A percentile compares a stretch with the other conserved stretches of the same genome.
Conservation (phyloP, 2,329 filamentous ascomycete genomes). For the Xylaria sp. region DNA sequence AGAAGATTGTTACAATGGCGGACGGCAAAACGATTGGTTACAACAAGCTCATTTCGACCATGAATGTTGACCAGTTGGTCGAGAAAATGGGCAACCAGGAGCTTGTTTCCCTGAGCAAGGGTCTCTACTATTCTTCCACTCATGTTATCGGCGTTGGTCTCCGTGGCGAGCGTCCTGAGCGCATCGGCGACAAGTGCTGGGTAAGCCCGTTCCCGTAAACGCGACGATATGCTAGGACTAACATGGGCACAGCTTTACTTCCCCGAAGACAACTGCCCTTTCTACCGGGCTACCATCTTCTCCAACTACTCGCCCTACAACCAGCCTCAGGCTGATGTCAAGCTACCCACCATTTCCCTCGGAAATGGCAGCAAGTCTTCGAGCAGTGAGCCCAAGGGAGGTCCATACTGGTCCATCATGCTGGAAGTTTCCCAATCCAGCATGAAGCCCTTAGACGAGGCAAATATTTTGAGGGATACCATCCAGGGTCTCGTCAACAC, state of each 20-base stretch:
- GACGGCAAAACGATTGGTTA: constrained; percentile 92
- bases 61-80: constrained; percentile 90
- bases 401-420: constrained; percentile 99
- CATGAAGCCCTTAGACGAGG: constrained; percentile 91
- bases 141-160: constrained; percentile 97
- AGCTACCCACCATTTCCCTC: constrained; percentile 86
- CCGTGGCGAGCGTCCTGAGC: constrained; percentile 88
- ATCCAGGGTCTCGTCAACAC: constrained; percentile 99
- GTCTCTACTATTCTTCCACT: constrained; percentile 94
- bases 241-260: constrained; percentile 79
- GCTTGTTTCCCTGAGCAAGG: constrained; percentile 84
- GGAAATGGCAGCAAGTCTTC: constrained; percentile 85
- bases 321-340: constrained; percentile 83
- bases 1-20: constrained; percentile 82
- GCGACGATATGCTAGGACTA: constrained; percentile 16
- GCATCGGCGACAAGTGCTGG: constrained; percentile 99
- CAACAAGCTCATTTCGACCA: constrained; percentile 92
- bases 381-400: constrained; percentile 78
- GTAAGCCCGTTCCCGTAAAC: constrained; percentile 56
- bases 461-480: constrained; percentile 85
- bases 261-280: constrained; percentile 97
- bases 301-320: constrained; percentile 99
- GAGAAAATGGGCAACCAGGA: constrained; percentile 89
- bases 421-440: constrained; percentile 95
- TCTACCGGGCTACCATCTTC: constrained; percentile 99